Conservation (phyloP, 306 rosid genomes). For the Datisca glomerata region DNA sequence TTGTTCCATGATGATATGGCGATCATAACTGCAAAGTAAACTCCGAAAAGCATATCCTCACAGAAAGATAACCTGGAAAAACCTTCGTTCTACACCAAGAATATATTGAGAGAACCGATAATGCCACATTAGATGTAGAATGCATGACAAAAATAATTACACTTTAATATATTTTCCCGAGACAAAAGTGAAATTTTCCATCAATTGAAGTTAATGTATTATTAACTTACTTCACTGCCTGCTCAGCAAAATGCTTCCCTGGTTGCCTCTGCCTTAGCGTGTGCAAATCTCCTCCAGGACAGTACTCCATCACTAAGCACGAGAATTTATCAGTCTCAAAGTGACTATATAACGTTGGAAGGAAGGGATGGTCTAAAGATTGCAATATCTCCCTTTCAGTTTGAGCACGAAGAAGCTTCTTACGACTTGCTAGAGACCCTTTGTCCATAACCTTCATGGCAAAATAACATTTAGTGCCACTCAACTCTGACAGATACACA, state of each 20-base stretch:
- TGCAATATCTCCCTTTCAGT: constrained; percentile 92
- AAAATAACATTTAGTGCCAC: constrained; percentile 91
- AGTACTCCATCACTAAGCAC: constrained; percentile 97
- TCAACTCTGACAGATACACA: constrained; percentile 86
- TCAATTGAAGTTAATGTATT: not conserved
- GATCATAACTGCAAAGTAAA: no score
- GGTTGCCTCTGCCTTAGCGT: constrained; percentile 94
- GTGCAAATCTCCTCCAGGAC: constrained; percentile 99
- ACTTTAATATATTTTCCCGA: no score
- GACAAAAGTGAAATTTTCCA: not conserved
- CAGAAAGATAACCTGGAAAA: not conserved
- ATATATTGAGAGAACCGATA: no score
- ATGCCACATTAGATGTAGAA: no score
- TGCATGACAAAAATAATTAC: not conserved
- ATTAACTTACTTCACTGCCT: constrained; percentile 91
- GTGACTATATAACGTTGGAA: constrained; percentile 86
- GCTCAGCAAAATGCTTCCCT: constrained; percentile 95
- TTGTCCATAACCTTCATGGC: constrained; percentile 99
- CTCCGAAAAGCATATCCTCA: no score
- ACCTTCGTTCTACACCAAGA: not conserved
- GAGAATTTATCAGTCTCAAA: constrained; percentile 96
- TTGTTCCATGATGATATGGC: no score
- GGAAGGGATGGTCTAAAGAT: constrained; percentile 94
- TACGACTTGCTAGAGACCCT: constrained; percentile 87
- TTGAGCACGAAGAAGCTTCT: constrained; percentile 96